Evolutionary conservation across 257 asterid genomes (phyloP).

Genomic region (Nicotiana attenuata): DNA sequence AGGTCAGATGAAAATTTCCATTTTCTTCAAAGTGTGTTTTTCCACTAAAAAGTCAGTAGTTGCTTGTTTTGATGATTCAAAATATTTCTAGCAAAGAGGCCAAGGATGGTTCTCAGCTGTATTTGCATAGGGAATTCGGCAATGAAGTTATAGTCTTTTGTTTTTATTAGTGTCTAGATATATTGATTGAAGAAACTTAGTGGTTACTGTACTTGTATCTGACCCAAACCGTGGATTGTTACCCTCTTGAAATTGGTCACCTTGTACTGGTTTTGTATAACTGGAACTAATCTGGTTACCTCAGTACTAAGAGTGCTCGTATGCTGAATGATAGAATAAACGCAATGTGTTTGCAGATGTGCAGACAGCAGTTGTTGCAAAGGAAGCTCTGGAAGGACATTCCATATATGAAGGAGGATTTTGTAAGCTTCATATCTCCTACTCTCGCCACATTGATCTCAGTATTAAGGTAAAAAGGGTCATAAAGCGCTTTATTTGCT

Average conservation of each 20-base stretch:
- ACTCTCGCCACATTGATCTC: slow-evolving; percentile 96
- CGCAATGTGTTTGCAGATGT: slow-evolving; percentile 58
- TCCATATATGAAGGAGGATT: slow-evolving; percentile 96
- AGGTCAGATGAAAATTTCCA: slow-evolving; percentile 37
- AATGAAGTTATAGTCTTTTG: background rate
- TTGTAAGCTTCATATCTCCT: slow-evolving; percentile 96
- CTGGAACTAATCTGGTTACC: background rate
- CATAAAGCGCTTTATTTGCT: background rate
- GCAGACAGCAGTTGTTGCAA: slow-evolving; percentile 90
- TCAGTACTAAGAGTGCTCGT: background rate
- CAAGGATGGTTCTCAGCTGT: background rate
- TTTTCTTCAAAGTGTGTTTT: background rate
- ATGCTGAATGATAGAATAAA: background rate
- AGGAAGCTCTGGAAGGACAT: slow-evolving; percentile 95
- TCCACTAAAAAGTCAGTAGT: background rate
- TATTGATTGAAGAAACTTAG: background rate
- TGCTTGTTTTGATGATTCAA: background rate
- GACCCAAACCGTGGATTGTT: background rate
- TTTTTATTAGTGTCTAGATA: background rate
- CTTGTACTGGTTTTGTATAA: background rate
- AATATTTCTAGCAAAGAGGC: background rate
- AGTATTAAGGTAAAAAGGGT: slow-evolving; percentile 65
- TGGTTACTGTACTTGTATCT: background rate
- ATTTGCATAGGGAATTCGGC: background rate
- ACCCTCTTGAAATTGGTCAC: background rate